Evolutionary conservation across 2,329 filamentous ascomycete genomes (phyloP).

Genomic region (Neofusicoccum ribis): DNA sequence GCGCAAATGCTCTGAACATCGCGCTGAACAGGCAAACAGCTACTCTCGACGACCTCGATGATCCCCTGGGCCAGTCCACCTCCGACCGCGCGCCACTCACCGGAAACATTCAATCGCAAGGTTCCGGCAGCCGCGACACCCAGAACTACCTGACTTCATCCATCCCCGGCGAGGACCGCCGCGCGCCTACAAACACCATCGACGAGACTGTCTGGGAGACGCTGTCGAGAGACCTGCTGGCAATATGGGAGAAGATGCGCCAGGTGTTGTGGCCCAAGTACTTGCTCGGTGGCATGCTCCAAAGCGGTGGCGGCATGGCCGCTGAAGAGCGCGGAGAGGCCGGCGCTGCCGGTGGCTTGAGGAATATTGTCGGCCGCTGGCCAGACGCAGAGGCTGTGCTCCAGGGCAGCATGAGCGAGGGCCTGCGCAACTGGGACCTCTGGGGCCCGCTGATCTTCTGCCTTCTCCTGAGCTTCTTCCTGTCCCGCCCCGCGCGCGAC

Average conservation of each 20-base stretch:
- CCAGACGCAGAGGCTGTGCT: conserved; percentile 67
- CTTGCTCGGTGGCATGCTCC: conserved; percentile 70
- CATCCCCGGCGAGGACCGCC: conserved; percentile 89
- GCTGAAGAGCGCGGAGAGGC: conserved; percentile 59
- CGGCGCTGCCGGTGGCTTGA: conserved; percentile 46
- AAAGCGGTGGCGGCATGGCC: conserved; percentile 57
- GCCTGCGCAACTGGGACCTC: conserved; percentile 93
- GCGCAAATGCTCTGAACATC: conserved; percentile 18
- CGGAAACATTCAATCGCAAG: conserved; percentile 74
- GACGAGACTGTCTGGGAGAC: conserved; percentile 98
- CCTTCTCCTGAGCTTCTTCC: conserved; percentile 78
- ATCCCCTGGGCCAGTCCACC: conserved; percentile 65
- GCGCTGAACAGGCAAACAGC: conserved; percentile 50
- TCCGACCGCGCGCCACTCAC: conserved; percentile 78
- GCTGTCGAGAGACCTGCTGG: conserved; percentile 84
- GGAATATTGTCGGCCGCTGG: conserved; percentile 62
- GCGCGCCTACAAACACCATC: conserved; percentile 87
- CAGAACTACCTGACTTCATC: conserved; percentile 83
- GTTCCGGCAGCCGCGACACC: conserved; percentile 54
- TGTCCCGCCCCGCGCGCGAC: conserved; percentile 76
- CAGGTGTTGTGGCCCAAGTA: conserved; percentile 97
- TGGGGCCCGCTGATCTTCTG: conserved; percentile 97
- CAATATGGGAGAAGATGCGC: conserved; percentile 97
- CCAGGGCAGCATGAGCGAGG: conserved; percentile 78
- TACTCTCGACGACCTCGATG: conserved; percentile 89